Evolutionary conservation across 495 filamentous ascomycete species (phyloP).

Genomic region (Trichoderma asperelloides): DNA sequence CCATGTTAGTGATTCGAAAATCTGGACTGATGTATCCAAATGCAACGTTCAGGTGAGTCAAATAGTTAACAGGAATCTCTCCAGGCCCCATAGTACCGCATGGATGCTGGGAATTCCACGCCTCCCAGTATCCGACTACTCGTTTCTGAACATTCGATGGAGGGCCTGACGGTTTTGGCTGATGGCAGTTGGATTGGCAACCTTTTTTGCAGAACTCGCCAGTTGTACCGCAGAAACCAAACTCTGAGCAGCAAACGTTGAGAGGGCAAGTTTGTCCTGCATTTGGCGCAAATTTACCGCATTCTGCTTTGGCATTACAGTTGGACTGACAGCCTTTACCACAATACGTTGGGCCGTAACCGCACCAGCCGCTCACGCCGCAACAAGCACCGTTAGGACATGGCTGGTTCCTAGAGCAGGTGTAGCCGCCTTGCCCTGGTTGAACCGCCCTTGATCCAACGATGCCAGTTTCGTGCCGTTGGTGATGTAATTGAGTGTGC

Average conservation of each 20-base stretch:
- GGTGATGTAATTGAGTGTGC: no score
- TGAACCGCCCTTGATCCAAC: no score
- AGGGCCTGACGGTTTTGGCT: background rate
- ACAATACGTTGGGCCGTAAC: slow-evolving; percentile 15
- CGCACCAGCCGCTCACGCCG: slow-evolving; percentile 12
- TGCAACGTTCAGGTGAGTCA: slow-evolving; percentile 22
- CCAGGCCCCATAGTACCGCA: slow-evolving; percentile 9
- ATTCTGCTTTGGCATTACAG: slow-evolving; percentile 26
- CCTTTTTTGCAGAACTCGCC: background rate
- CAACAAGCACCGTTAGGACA: slow-evolving; percentile 17
- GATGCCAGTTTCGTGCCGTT: no score
- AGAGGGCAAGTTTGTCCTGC: slow-evolving; percentile 23
- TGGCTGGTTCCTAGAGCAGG: background rate
- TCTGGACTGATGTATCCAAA: slow-evolving; percentile 20
- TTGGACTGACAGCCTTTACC: slow-evolving; percentile 17
- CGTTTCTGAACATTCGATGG: background rate
- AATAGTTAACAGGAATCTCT: slow-evolving; percentile 13
- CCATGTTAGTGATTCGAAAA: slow-evolving; percentile 13
- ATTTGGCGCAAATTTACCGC: slow-evolving; percentile 21
- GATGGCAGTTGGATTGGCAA: background rate
- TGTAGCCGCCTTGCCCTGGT: no score
- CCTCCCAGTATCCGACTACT: slow-evolving; percentile 22
- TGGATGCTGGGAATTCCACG: slow-evolving; percentile 10
- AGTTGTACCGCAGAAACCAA: background rate
- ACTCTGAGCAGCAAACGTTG: slow-evolving; percentile 11